Conservation (phyloP, 352 stramenopile species). For the Phytophthora crassamura region DNA sequence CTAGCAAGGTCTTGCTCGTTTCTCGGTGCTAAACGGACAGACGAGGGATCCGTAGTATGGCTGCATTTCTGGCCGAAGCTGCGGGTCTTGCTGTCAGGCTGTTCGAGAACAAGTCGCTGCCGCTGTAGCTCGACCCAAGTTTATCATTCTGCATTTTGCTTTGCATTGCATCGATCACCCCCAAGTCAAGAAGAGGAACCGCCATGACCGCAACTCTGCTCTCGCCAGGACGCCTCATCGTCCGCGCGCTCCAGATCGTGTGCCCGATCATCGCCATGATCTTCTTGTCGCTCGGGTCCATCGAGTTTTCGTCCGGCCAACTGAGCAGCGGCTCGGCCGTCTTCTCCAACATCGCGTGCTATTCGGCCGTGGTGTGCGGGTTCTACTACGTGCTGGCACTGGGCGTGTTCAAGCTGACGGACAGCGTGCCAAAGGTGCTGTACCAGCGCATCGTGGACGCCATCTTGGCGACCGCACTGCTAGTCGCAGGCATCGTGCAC, state of each 20-base stretch:
- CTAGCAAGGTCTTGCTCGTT: too few relatives aligned
- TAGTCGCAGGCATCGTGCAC: conserved; percentile 46
- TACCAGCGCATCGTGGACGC: conserved; percentile 44
- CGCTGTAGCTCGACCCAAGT: too few relatives aligned
- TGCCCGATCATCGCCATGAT: conserved; percentile 47
- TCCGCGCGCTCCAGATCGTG: conserved; percentile 41
- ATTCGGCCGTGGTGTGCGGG: conserved; percentile 45
- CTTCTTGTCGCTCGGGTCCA: conserved; percentile 56
- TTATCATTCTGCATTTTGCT: conserved; percentile 8
- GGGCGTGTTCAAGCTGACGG: conserved; percentile 29
- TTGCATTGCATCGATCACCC: conserved; percentile 31
- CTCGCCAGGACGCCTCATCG: conserved; percentile 23
- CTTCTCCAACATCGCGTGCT: conserved; percentile 47
- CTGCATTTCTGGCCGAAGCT: too few relatives aligned
- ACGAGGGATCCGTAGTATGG: too few relatives aligned
- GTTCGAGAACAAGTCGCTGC: too few relatives aligned
- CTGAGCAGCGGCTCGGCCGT: conserved; percentile 46
- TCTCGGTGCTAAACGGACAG: too few relatives aligned
- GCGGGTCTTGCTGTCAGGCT: too few relatives aligned
- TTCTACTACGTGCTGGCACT: conserved; percentile 49
- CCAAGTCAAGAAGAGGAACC: not conserved
- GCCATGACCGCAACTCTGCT: conserved; percentile 23
- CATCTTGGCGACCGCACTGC: conserved; percentile 33
- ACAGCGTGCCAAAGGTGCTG: conserved; percentile 29
- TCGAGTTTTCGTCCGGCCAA: conserved; percentile 47